Base-by-base conservation (phyloP, 305 asterid genomes). In the Ajuga reptans region DNA sequence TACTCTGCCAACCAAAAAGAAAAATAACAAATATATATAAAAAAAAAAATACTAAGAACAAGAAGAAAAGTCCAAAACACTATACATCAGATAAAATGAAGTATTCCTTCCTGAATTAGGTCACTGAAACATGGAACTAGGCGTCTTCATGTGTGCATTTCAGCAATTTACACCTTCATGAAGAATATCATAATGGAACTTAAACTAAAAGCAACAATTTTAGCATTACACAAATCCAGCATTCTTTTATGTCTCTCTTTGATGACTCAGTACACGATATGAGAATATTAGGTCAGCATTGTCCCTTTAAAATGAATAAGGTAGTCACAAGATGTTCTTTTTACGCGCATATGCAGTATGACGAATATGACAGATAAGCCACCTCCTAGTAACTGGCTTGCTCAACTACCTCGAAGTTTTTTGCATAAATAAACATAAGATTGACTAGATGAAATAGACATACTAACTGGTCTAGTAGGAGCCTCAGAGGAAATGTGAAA, bases 381-480 rank as follows among this genome's bases (percentile, higher is more conserved):
- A 61, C 31, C 24, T 54, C 55, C 14, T 36, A 18, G 17, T 18
- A 42, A 68, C 60, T 18, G 51, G 15, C 31, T 15, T 15, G 51
- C 45, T 51, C 37, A 61, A 33, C 42, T 31, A 67, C 33, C 45
- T 52, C 11, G 34, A 43, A 9, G 39, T 18, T 39, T 52, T 46
- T 0, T 59, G 43, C 36, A 15, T 51, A 71, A 60, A 34, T 14
- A 41, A 7, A 54, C 24, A 55, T 36, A 10, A 58, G 60, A 53
- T 63, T 43, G 54, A 46, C 16, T 46, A 67, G 77, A 59, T 67
- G 79, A 76, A 76, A 61, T 81, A 67, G 68, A 79, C 97, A 36
- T 89, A 91, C 97, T 87, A 68, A 84, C 80, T 81, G 97, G 97
- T 80, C 83, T 89, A 64, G 42, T 68, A 56, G 96, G 96, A 73